Evolutionary conservation across 129 eudicot genomes (phyloP), one percentile per base, ranked within the genome.

Genomic region (Arctium lappa): DNA sequence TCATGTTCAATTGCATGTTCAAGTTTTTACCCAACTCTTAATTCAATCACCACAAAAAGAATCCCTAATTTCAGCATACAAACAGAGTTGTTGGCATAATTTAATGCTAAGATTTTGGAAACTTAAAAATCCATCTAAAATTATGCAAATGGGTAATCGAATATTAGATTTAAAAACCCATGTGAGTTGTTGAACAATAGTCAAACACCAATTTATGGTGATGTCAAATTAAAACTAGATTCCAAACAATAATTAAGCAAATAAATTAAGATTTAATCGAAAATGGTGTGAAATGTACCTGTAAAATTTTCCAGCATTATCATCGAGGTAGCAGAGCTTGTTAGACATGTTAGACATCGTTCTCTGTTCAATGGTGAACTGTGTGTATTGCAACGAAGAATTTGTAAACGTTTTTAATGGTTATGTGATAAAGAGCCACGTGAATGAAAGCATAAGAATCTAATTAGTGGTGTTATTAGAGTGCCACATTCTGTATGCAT

Each of bases 291-390:
- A 22, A 22, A 22, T 31, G 3, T 85, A 94, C 98, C 93, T 89
- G 94, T 85, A 77, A 77, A 84, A 50, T 48, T 37, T 87, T 1
- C 88, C 89, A 3, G 82, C 79, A 84, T 87, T 88, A 79, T 92
- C 90, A 8, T 86, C 42, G 8, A 91, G 88, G 84, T 94, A 94
- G 79, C 98, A 94, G 30, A 94, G 91, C 74, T 88, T 84, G 48
- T 86, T 89, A 4, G 97, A 22, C 27, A 22, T 22, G 27, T 22
- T 22, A 22, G 27, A 89, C 94, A 94, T 94, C 33, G 97, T 91
- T 91, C 90, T 81, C 74, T 94, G 98, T 76, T 84, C 88, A 79
- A 92, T 86, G 1, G 91, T 88, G 29, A 94, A 85, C 84, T 94
- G 98, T 0, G 98, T 87, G 33, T 29, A 92, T 42, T 78, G 87